Evolutionary conservation across 768 basidiomycete genomes (phyloP), one percentile per base, ranked within the genome.

Genomic region (Artomyces pyxidatus): DNA sequence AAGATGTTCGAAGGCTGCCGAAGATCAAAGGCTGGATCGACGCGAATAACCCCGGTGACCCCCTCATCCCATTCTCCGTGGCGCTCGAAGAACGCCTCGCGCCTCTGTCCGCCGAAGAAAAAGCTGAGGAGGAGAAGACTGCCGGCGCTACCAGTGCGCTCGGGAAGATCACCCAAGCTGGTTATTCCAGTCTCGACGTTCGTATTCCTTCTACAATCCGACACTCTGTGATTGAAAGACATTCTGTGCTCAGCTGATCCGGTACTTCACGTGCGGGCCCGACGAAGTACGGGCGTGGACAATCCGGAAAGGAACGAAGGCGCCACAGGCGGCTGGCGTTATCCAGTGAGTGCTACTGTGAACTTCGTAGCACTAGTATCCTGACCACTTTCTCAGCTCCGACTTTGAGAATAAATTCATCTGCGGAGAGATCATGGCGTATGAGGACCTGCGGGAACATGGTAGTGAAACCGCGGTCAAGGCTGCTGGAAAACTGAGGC

Each of bases 21-120:
- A 96, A 95, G 72, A 98, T 98, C 75, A 97, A 97, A 65, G 87
- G 69, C 25, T 99, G 96, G 96, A 95, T 99, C 61, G 94, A 97
- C 69, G 77, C 82, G 62, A 79, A 98, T 71, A 97, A 96, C 71
- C 83, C 95, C 2, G 96, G 96, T 45, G 96, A 99, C 60, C 80
- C 82, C 16, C 78, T 99, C 53, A 95, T 99, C 56, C 96, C 96
- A 11, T 97, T 98, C 74, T 94, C 91, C 25, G 96, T 99, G 46
- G 80, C 94, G 5, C 73, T 97, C 39, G 96, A 99, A 65, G 92
- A 99, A 67, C 84, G 94, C 35, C 73, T 99, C 8, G 80, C 78
- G 11, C 53, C 58, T 5, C 64, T 91, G 64, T 63, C 69, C 17
- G 65, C 76, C 7, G 85, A 90, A 55, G 86, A 89, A 51, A 81